Base-by-base conservation (phyloP, 345 rosid genomes). In the Eucalyptus guilfoylei region DNA sequence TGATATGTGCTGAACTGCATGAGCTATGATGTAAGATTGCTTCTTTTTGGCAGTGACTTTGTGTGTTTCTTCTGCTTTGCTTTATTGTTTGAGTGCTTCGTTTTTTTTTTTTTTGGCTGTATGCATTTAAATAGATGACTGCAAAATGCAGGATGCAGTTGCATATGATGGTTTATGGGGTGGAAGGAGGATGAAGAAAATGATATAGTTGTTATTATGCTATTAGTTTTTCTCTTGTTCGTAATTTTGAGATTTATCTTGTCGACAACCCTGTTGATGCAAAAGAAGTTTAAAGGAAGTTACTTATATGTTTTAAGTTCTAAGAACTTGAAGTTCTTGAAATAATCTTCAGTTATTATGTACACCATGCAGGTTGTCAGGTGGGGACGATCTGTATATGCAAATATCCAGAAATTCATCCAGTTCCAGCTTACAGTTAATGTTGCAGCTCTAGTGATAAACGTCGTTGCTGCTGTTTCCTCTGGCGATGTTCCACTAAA, bases 331-430 rank as follows among this genome's bases (percentile, higher is more conserved):
- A 40, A 76, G 47, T 76, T 76, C 83, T 76, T 76, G 47, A 76
- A 76, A 76, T 40, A 21, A 76, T 37, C 47, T 40, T 76, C 30
- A 76, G 47, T 21, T 76, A 40, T 76, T 37, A 34, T 34, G 62
- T n/a, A 15, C 67, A 19, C 87, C 87, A 81, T 88, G 91, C 80
- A 97, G 99, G 99, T 97, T 91, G 96, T 98, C 89, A 96, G 99
- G 50, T 98, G 99, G 99, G 99, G 99, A 12, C 98, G 99, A 88
- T 98, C 99, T 42, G 99, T 98, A 49, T 98, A 95, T 89, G 98
- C 98, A 64, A 98, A 98, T 88, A 98, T 98, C 88, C 99, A 98
- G 96, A 98, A 98, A 89, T 98, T 98, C 87, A 98, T 97, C 92
- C 99, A 98, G 58, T 98, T 98, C 90, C 99, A 97, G 94, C 99